Conservation (phyloP, 169 alveolate species). For the Plasmodium gallinaceum region DNA sequence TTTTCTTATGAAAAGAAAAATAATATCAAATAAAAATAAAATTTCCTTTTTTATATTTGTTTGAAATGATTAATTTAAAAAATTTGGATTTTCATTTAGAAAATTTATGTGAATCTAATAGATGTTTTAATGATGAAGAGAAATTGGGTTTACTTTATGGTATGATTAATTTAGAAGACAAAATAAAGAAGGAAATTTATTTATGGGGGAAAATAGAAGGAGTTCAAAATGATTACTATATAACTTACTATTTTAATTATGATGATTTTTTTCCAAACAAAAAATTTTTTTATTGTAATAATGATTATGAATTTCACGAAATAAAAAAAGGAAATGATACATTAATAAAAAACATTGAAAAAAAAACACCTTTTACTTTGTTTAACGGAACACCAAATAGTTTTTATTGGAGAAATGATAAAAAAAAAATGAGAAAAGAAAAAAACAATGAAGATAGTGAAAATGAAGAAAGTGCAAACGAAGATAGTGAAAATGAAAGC, state of each 20-base stretch:
- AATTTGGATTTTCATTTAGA: slow-evolving; percentile 43
- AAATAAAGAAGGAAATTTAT: slow-evolving; percentile 49
- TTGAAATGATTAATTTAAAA: slow-evolving; percentile 47
- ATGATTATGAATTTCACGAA: slow-evolving; percentile 51
- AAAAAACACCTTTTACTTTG: slow-evolving; percentile 36
- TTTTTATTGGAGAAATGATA: slow-evolving; percentile 11
- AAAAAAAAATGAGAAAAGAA: slow-evolving; percentile 1
- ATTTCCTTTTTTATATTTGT: background rate
- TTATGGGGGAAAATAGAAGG: slow-evolving; percentile 74
- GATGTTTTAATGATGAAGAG: slow-evolving; percentile 65
- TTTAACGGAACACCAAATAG: slow-evolving; percentile 39
- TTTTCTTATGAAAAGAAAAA: background rate
- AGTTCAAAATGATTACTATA: slow-evolving; percentile 53
- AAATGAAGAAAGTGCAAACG: background rate
- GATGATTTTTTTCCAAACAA: slow-evolving; percentile 44
- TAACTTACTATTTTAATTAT: slow-evolving; percentile 41
- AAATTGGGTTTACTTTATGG: slow-evolving; percentile 49
- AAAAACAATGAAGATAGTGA: background rate
- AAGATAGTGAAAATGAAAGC: background rate
- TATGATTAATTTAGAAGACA: slow-evolving; percentile 56
- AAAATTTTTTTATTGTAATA: slow-evolving; percentile 56
- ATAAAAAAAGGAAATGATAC: slow-evolving; percentile 46
- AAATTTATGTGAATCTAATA: slow-evolving; percentile 52
- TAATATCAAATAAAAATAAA: too few relatives aligned
- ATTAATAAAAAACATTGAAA: slow-evolving; percentile 35